Evolutionary conservation across 345 rosid genomes (phyloP), one percentile per base, ranked within the genome.

Genomic region (Acer saccharum): DNA sequence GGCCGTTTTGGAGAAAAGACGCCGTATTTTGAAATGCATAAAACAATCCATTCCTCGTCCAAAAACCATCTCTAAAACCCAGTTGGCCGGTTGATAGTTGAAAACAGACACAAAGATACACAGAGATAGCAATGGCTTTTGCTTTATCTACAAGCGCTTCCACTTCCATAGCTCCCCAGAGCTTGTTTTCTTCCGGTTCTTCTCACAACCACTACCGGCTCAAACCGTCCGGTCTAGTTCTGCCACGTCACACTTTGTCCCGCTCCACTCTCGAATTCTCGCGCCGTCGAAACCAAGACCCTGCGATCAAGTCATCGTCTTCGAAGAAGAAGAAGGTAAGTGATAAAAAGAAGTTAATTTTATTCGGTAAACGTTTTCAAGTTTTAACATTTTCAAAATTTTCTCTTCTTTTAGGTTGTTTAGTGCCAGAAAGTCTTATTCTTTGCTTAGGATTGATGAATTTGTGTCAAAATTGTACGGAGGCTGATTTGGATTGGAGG

Each of bases 301-400:
- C 87, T 58, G 78, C 80, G 0, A 18, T 54, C 75, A 29, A 81
- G 3, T 75, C 84, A 32, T 69, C 87, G 63, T 20, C 74, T 18
- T 86, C 82, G 81, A 86, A 52, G 80, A 86, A 83, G 48, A 87
- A 87, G 54, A 90, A 78, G 87, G 89, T 78, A 69, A 81, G 76
- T 20, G 13, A 60, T 43, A 43, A 43, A 43, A 29, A 69, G 52
- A 41, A 65, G 12, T 66, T 1, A 10, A 46, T 25, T 60, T 61
- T 65, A 43, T 0, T 20, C 70, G 23, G 64, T 68, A 58, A 50
- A 41, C 25, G 12, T 52, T 52, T 52, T 44, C 57, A 52, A 52
- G 57, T 52, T 14, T 52, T 6, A 4, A 52, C 57, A 14, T 52
- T 50, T 50, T 11, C 6, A 57, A 10, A 32, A 7, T 18, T 58